Evolutionary conservation across 768 basidiomycete species (phyloP).

Genomic region (Peribolospora baueri): DNA sequence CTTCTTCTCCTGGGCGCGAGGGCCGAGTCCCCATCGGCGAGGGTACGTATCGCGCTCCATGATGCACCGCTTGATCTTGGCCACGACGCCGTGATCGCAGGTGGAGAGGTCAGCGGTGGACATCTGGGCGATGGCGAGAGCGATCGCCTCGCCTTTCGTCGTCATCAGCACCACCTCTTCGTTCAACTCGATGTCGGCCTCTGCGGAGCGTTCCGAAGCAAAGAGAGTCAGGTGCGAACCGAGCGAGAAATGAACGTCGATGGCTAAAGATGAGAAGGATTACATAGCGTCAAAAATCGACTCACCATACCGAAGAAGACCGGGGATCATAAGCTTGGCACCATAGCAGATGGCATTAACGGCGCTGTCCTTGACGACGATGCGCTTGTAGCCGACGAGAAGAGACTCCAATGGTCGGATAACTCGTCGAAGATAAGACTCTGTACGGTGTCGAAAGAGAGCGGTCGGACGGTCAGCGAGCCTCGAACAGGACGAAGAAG

Average conservation of each 20-base stretch:
- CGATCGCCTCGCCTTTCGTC: slow-evolving; percentile 48
- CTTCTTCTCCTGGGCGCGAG: slow-evolving; percentile 81
- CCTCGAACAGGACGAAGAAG: neutral
- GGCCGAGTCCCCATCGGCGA: slow-evolving; percentile 94
- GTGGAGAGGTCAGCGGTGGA: slow-evolving; percentile 93
- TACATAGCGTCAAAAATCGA: neutral
- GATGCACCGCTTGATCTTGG: slow-evolving; percentile 96
- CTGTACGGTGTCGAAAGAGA: slow-evolving; percentile 23
- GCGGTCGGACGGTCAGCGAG: neutral
- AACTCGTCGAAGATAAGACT: slow-evolving; percentile 83
- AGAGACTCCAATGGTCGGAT: slow-evolving; percentile 85
- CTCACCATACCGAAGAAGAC: slow-evolving; percentile 67
- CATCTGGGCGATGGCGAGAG: slow-evolving; percentile 38
- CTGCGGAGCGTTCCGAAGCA: slow-evolving; percentile 4
- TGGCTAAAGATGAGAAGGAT: neutral
- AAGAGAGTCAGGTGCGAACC: neutral
- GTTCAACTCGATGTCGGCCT: slow-evolving; percentile 74
- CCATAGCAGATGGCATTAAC: slow-evolving; percentile 99
- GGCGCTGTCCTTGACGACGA: slow-evolving; percentile 96
- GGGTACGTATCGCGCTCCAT: slow-evolving; percentile 99
- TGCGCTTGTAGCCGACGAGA: slow-evolving; percentile 85
- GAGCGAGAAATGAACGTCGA: neutral
- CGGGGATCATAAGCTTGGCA: slow-evolving; percentile 98
- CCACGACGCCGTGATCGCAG: slow-evolving; percentile 95
- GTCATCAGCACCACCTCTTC: slow-evolving; percentile 98